These are phyloP conservation scores for Psilocybe tampanensis DNA, from an alignment of 768 basidiomycete species.

Conservation along the genomic window DNA sequence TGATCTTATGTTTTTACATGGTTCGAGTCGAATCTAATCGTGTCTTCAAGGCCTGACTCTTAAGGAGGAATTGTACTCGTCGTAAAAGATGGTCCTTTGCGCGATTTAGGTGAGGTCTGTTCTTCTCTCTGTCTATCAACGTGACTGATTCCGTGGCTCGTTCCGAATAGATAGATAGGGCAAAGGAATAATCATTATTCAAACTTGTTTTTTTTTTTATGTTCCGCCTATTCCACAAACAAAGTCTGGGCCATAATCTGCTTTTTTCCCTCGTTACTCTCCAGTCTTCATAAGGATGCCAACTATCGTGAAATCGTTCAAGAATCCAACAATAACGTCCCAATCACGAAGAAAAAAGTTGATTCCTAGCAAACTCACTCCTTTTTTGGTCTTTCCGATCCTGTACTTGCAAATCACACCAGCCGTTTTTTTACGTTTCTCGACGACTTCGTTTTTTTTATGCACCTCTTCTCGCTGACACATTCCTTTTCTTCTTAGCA, in stretches of 20 bases:
- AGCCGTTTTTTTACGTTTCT: too few species aligned
- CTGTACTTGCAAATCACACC: too few species aligned
- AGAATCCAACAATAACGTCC: too few species aligned
- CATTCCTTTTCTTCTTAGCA: too few species aligned
- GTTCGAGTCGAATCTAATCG: background rate
- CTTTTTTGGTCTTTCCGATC: too few species aligned
- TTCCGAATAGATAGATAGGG: conserved; percentile 13
- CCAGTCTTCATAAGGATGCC: background rate
- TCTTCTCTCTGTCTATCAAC: background rate
- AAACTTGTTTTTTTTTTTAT: background rate
- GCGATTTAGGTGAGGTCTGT: conserved; percentile 9
- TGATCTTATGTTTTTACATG: conserved; percentile 15
- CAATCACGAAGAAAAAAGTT: too few species aligned
- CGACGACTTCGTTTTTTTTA: too few species aligned
- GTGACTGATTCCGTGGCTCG: background rate
- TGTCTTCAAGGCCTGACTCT: conserved; percentile 21
- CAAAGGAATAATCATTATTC: conserved; percentile 7
- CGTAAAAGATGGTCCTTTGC: conserved; percentile 19
- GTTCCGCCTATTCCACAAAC: background rate
- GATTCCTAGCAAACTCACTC: too few species aligned
- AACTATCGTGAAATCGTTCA: too few species aligned
- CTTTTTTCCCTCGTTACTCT: background rate
- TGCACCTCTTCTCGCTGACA: too few species aligned
- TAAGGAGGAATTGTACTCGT: conserved; percentile 32
- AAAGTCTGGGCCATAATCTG: background rate